phyloP scores from a whole-genome alignment of 805 yeast genomes.

The Blastobotrys americana region DNA sequence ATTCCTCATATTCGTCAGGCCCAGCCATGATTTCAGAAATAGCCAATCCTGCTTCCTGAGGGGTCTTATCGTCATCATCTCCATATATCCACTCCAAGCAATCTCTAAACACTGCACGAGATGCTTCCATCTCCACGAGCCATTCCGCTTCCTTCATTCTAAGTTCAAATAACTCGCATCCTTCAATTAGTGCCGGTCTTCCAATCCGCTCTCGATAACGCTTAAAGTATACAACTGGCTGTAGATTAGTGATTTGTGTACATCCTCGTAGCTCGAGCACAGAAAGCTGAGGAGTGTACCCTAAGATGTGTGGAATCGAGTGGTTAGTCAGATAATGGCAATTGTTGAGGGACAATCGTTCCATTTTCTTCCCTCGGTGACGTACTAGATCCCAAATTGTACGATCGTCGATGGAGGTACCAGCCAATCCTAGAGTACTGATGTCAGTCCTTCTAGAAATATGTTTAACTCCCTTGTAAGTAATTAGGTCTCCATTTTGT shows the following conservation, averaged over 20 bases:
- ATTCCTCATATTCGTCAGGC: neutral
- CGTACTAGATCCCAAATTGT: constrained; percentile 74
- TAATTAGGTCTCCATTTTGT: constrained; percentile 53
- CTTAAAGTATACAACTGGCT: constrained; percentile 63
- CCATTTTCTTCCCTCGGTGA: constrained; percentile 42
- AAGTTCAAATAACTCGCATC: constrained; percentile 62
- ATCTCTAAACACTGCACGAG: constrained; percentile 54
- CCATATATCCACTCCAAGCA: constrained; percentile 42
- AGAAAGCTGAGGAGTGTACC: constrained; percentile 50
- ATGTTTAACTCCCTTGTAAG: constrained; percentile 59
- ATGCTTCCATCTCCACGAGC: constrained; percentile 47
- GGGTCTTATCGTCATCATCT: constrained; percentile 15
- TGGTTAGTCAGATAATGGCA: constrained; percentile 55
- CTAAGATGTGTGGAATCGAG: constrained; percentile 47
- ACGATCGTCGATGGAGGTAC: constrained; percentile 72
- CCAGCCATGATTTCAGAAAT: constrained; percentile 1
- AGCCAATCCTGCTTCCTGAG: constrained; percentile 1
- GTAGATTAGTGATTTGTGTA: constrained; percentile 47
- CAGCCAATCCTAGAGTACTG: constrained; percentile 79
- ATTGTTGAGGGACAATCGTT: constrained; percentile 67
- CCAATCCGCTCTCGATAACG: constrained; percentile 31
- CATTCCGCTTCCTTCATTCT: constrained; percentile 56
- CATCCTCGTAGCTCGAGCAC: constrained; percentile 75
- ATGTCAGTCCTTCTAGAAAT: constrained; percentile 51
- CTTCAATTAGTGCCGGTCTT: constrained; percentile 58